Evolutionary conservation across 805 yeast genomes (phyloP).

Genomic region (Babjeviella inositovora): DNA sequence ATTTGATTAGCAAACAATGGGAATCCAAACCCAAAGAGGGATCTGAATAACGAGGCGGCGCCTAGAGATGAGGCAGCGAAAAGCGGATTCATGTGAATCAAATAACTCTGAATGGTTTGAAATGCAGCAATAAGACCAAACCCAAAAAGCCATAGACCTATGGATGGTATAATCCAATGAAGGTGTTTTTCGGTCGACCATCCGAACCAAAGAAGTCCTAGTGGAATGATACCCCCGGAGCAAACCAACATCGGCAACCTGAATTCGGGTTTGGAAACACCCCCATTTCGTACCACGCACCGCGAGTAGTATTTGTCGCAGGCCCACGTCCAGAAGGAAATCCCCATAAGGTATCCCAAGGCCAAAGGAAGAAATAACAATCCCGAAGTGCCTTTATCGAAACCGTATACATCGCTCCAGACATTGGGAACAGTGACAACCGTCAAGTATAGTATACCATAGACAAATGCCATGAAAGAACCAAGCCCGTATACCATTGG

Average conservation of each 20-base stretch:
- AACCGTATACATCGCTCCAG: constrained; percentile 29
- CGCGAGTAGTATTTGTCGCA: constrained; percentile 21
- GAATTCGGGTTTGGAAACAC: constrained; percentile 45
- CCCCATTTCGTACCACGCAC: constrained; percentile 23
- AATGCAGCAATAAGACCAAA: constrained; percentile 47
- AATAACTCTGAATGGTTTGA: constrained; percentile 49
- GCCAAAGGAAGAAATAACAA: constrained; percentile 43
- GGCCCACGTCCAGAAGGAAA: constrained; percentile 25
- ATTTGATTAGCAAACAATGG: constrained; percentile 48
- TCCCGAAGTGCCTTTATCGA: constrained; percentile 30
- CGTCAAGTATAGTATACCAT: constrained; percentile 51
- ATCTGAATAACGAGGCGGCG: constrained; percentile 53
- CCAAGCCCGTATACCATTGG: constrained; percentile 56
- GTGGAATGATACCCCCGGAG: constrained; percentile 34
- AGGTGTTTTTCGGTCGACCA: constrained; percentile 46
- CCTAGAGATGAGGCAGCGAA: constrained; percentile 55
- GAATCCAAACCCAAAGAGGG: constrained; percentile 52
- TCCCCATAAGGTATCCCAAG: constrained; percentile 34
- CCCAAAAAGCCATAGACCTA: constrained; percentile 50
- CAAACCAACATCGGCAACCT: constrained; percentile 34
- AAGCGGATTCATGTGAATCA: constrained; percentile 56
- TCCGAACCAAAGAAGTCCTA: constrained; percentile 55
- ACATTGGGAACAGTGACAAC: constrained; percentile 43
- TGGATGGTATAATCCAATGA: constrained; percentile 46
- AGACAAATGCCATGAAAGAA: constrained; percentile 44